phyloP scores from a whole-genome alignment of 192 early-diverging fungal species.

The Diversispora epigaea region DNA sequence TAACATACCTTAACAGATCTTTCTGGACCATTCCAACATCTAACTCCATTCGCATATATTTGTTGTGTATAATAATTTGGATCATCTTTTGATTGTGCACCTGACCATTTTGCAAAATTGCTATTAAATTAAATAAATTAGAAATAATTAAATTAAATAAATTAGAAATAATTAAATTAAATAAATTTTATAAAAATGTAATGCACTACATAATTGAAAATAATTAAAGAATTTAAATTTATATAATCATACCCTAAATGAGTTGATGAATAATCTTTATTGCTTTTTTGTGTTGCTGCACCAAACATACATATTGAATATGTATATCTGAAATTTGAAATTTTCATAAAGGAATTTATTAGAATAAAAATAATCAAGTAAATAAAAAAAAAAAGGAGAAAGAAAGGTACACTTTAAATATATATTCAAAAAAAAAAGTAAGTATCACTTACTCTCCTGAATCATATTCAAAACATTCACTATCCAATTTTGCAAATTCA shows the following conservation, averaged over 20 bases:
- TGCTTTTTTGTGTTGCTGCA: slow-evolving; percentile 70
- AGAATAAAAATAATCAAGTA: neutral
- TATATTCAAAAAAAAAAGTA: neutral
- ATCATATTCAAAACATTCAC: slow-evolving; percentile 70
- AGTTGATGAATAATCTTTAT: slow-evolving; percentile 57
- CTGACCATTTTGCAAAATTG: slow-evolving; percentile 52
- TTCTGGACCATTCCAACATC: slow-evolving; percentile 95
- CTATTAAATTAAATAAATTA: slow-evolving; percentile 32
- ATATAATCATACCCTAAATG: slow-evolving; percentile 49
- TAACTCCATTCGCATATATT: slow-evolving; percentile 68
- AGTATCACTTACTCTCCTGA: slow-evolving; percentile 59
- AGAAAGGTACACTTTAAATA: neutral
- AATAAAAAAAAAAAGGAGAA: too few relatives aligned
- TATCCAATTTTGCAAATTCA: slow-evolving; percentile 66
- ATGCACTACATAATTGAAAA: too few relatives aligned
- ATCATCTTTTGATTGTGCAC: slow-evolving; percentile 33
- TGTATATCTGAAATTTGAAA: slow-evolving; percentile 66
- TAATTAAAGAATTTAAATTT: too few relatives aligned
- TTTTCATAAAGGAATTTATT: slow-evolving; percentile 1
- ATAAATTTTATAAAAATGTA: too few relatives aligned
- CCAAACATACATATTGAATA: slow-evolving; percentile 75
- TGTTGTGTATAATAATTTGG: slow-evolving; percentile 55
- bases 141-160: neutral
- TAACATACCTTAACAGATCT: slow-evolving; percentile 65
- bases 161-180: neutral